Conservation (phyloP, 139 green algal genomes). For the Pseudopediastrum boryanum region DNA sequence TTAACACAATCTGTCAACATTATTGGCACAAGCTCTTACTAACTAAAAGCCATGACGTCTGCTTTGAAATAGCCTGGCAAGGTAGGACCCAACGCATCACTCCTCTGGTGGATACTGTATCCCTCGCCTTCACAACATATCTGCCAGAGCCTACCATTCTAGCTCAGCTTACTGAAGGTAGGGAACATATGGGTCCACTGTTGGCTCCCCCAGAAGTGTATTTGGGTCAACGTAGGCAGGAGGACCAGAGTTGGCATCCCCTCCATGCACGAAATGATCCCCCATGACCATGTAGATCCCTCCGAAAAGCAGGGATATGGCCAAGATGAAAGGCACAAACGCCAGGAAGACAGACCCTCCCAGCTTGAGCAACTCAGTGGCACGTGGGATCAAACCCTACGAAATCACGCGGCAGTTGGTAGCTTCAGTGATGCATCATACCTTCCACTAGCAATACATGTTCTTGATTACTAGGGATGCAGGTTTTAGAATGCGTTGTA, state of each 20-base stretch:
- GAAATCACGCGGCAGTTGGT: too few relatives aligned
- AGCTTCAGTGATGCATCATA: not conserved
- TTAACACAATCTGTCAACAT: too few relatives aligned
- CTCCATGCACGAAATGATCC: conserved; percentile 36
- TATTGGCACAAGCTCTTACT: too few relatives aligned
- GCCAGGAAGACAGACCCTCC: conserved; percentile 73
- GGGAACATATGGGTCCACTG: conserved; percentile 73
- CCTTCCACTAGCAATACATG: not conserved
- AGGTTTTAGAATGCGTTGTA: not conserved
- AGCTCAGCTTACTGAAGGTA: too few relatives aligned
- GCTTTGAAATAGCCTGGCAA: too few relatives aligned
- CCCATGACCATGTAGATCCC: conserved; percentile 54
- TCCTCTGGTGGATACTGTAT: too few relatives aligned
- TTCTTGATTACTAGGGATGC: not conserved
- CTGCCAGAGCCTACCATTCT: too few relatives aligned
- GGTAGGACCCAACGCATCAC: too few relatives aligned
- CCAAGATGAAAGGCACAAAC: conserved; percentile 79
- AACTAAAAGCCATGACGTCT: too few relatives aligned
- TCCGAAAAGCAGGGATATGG: conserved; percentile 52
- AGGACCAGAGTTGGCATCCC: conserved; percentile 21
- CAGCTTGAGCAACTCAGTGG: conserved; percentile 67
- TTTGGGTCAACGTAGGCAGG: conserved; percentile 68
- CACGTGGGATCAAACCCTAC: conserved; percentile 74
- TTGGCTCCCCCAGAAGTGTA: conserved; percentile 68
- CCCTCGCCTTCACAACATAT: too few relatives aligned